These are phyloP conservation scores for Pontederia crassipes DNA, from an alignment of 176 grass and related monocot species.

Conservation along the genomic window DNA sequence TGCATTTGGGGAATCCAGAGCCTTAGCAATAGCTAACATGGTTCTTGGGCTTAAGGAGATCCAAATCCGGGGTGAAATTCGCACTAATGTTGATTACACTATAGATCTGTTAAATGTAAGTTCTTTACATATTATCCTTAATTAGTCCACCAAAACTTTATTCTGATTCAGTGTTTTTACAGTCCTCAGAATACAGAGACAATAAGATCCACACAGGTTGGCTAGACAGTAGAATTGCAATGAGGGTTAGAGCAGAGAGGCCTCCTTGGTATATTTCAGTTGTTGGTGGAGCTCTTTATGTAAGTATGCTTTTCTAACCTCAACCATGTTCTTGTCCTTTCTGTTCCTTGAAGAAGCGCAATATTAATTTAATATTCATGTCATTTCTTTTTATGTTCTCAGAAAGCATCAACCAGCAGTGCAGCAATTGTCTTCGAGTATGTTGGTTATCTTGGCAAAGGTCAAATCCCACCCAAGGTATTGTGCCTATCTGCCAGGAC, in stretches of 20 bases:
- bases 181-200: constrained; percentile 76
- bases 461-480: constrained; percentile 99
- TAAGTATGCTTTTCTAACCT: constrained; percentile 23
- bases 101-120: constrained; percentile 99
- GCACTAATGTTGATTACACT: constrained; percentile 96
- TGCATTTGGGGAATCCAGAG: constrained; percentile 93
- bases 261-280: constrained; percentile 98
- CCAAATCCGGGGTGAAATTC: constrained; percentile 97
- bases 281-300: constrained; percentile 94
- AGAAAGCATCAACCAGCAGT: constrained; percentile 97
- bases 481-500: constrained; percentile 15
- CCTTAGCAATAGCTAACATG: constrained; percentile 96
- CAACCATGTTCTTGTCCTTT: not conserved
- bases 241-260: constrained; percentile 99
- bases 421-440: constrained; percentile 68
- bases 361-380: not conserved
- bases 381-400: constrained; percentile 12
- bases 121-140: constrained; percentile 11
- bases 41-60: constrained; percentile 97
- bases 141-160: not conserved
- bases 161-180: constrained; percentile 24
- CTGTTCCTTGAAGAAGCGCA: not conserved
- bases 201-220: constrained; percentile 98
- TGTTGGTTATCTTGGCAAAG: constrained; percentile 96
- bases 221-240: constrained; percentile 98